Base-by-base conservation (phyloP, 345 rosid species). In the Eucalyptus lansdowneana region DNA sequence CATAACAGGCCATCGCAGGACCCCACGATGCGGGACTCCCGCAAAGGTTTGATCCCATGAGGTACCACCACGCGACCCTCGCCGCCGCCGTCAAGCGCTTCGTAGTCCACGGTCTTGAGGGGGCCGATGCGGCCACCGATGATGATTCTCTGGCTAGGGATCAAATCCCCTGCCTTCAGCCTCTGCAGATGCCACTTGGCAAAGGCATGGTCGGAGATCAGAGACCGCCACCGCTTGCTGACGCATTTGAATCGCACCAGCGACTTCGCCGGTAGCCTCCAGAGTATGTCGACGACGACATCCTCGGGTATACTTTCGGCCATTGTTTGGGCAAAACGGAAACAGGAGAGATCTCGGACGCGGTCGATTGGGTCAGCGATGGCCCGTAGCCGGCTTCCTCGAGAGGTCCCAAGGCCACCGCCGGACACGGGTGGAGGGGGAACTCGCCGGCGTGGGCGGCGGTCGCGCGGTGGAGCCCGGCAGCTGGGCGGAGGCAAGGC, bases 91-190 rank as follows among this genome's bases (percentile, higher is more conserved):
- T 56, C 62, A 12, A 56, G 27, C 5, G 62, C 62, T 56, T 56
- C 62, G 62, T 9, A 56, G 62, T 56, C 62, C 24, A 22, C 24
- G 62, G 62, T 56, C 62, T 9, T 4, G 29, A 56, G 6, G 27
- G 62, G 13, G 12, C 6, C 0, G 27, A 0, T 1, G 62, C 0
- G 0, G 27, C 62, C 25, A 2, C 13, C 29, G 11, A 56, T 86
- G 53, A 89, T 86, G 34, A 89, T 89, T 56, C 50, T 60, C 34
- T 89, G 90, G 49, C 37, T 7, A 27, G 90, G 86, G 45, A 62
- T 45, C 7, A 22, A 8, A 22, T 89, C 50, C n/a, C 40, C 88
- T 11, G 29, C 47, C 58, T 37, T 15, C 17, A 62, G 80, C 37
- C 29, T 62, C 7, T 50, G 54, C 44, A 89, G 88, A 37, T 89